These are phyloP conservation scores for Ochromonas danica DNA, from an alignment of 108 stramenopile genomes.

Conservation along the genomic window DNA sequence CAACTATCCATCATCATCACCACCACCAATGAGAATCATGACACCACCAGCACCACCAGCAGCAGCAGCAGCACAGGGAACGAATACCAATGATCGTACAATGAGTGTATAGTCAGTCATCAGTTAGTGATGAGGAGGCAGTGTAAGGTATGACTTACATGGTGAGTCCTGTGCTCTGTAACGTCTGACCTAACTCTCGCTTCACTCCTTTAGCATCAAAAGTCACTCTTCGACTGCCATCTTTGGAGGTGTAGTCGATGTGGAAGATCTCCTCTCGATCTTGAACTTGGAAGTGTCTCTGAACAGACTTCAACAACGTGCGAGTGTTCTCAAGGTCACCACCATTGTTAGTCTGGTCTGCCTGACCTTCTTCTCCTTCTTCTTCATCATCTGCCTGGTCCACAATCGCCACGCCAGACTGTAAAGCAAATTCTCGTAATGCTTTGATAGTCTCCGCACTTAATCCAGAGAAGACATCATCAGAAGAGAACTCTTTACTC, in stretches of 20 bases:
- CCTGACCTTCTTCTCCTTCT: not conserved
- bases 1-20: too few species aligned
- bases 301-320: not conserved
- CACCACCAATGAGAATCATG: too few species aligned
- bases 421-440: not conserved
- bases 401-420: too few species aligned
- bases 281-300: too few species aligned
- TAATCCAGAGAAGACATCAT: not conserved
- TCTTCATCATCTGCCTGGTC: not conserved
- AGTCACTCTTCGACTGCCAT: not conserved
- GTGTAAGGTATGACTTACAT: conserved; percentile 3
- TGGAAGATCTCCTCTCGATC: not conserved
- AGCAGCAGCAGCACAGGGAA: not conserved
- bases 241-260: not conserved
- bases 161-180: conserved; percentile 5
- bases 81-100: too few species aligned
- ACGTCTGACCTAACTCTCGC: not conserved
- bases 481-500: not conserved
- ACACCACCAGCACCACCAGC: not conserved
- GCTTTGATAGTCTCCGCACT: conserved; percentile 1
- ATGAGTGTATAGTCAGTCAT: too few species aligned
- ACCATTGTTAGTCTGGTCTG: not conserved
- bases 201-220: conserved; percentile 5
- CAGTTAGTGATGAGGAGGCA: not conserved
- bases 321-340: not conserved